phyloP scores from a whole-genome alignment of 2,329 filamentous ascomycete species.

The Cladosporium sp. region DNA sequence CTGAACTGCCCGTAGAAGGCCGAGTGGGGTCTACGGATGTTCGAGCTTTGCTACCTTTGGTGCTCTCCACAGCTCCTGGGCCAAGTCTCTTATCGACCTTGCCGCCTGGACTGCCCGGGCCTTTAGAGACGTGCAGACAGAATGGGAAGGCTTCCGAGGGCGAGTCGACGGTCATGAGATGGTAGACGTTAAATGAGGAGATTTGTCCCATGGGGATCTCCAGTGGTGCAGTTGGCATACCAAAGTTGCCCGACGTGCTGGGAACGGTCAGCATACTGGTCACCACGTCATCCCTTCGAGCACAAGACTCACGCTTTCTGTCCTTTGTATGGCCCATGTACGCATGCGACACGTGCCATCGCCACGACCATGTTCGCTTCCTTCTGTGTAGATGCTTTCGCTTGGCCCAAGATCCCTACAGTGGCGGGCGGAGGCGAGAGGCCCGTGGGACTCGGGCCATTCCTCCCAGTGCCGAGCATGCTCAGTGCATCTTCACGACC shows the following conservation, averaged over 20 bases:
- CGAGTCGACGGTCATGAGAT: not conserved
- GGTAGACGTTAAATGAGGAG: not conserved
- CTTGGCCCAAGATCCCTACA: not conserved
- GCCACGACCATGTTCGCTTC: constrained; percentile 1
- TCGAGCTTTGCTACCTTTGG: not conserved
- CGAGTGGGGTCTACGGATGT: not conserved
- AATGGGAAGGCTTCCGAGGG: not conserved
- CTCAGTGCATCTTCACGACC: not conserved
- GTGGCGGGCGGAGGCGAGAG: not conserved
- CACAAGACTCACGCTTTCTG: not conserved
- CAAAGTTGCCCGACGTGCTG: not conserved
- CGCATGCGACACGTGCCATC: not conserved
- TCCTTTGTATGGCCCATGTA: not conserved
- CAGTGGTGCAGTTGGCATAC: not conserved
- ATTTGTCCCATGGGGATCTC: not conserved
- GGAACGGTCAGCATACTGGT: not conserved
- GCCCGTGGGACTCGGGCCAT: not conserved
- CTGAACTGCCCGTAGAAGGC: not conserved
- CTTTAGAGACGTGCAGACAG: not conserved
- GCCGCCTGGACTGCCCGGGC: not conserved
- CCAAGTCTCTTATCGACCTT: not conserved
- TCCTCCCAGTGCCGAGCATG: not conserved
- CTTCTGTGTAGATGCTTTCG: not conserved
- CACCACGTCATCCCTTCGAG: not conserved
- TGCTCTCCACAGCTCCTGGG: not conserved